phyloP scores from a whole-genome alignment of 1,284 basidiomycete genomes.

The Ustilago sp. region DNA sequence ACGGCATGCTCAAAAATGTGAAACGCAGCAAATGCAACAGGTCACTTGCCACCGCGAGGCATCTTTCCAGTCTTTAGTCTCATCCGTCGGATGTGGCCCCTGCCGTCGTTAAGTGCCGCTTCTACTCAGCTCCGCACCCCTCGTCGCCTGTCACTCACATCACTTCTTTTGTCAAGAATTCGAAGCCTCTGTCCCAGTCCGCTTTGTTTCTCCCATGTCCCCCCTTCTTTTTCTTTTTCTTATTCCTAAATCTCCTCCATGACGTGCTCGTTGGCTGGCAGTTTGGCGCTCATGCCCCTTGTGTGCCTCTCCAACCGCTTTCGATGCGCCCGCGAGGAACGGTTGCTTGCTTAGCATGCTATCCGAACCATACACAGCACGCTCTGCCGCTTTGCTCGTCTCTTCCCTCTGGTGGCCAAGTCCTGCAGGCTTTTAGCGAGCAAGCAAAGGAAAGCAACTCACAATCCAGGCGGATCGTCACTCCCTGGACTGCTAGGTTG shows the following conservation, averaged over 20 bases:
- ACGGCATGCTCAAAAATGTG: constrained; percentile 9
- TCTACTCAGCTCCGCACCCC: neutral
- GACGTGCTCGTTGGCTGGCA: neutral
- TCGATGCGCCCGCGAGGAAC: constrained; percentile 5
- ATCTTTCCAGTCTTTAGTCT: neutral
- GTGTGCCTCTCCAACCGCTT: constrained; percentile 21
- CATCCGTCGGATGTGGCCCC: constrained; percentile 8
- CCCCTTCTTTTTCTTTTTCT: neutral
- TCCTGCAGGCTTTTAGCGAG: neutral
- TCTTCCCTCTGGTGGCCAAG: neutral
- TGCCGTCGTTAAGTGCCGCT: neutral
- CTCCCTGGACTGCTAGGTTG: neutral
- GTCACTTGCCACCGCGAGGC: neutral
- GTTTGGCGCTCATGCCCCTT: constrained; percentile 33
- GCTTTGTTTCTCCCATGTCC: neutral
- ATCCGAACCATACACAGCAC: neutral
- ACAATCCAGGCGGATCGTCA: constrained; percentile 18
- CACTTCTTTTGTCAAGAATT: neutral
- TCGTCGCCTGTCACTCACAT: neutral
- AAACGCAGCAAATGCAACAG: constrained; percentile 10
- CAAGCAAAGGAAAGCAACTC: neutral
- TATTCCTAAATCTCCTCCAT: neutral
- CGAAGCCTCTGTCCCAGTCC: constrained; percentile 10
- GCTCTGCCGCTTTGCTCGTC: neutral
- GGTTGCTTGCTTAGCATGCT: neutral